Percentiles rank a stretch among this genome's conserved stretches.
Conservation (phyloP, 2,329 filamentous ascomycete genomes). For the Chalaropsis thielavioides region DNA sequence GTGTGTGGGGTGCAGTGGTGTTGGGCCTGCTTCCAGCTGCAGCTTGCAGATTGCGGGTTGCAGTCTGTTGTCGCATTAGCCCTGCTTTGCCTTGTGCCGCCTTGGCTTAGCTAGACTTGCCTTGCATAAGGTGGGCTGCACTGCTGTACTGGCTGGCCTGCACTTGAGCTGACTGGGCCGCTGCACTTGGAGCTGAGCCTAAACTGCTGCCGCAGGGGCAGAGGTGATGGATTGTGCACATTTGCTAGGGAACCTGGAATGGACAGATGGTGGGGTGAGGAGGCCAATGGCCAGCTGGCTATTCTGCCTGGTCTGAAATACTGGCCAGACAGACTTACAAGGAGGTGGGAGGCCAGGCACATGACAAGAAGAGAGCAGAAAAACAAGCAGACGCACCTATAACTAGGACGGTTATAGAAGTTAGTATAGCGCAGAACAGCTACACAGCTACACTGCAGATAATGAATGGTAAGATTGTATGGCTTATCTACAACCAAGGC, state of each 20-base stretch:
- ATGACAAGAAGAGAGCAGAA: background rate
- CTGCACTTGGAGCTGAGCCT: background rate
- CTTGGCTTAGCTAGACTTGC: no score
- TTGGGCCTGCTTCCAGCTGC: background rate
- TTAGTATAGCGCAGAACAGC: background rate
- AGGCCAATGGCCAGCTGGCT: no score
- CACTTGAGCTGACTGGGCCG: background rate
- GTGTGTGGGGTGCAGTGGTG: background rate
- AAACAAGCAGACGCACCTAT: background rate
- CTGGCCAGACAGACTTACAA: background rate
- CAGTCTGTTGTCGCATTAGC: background rate
- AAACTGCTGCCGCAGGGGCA: no score
- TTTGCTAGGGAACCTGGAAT: no score
- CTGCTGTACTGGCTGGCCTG: background rate
- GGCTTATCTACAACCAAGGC: background rate
- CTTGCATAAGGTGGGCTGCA: background rate
- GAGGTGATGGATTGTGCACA: no score
- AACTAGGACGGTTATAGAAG: background rate
- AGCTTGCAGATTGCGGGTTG: background rate
- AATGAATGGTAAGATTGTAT: conserved; percentile 2
- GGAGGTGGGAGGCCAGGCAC: background rate
- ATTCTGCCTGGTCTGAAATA: background rate
- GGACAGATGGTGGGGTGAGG: no score
- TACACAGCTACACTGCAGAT: background rate
- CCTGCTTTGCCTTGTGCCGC: no score